Evolutionary conservation across 1,139 yeast species (phyloP).

Genomic region (Geotrichum carabidarum): DNA sequence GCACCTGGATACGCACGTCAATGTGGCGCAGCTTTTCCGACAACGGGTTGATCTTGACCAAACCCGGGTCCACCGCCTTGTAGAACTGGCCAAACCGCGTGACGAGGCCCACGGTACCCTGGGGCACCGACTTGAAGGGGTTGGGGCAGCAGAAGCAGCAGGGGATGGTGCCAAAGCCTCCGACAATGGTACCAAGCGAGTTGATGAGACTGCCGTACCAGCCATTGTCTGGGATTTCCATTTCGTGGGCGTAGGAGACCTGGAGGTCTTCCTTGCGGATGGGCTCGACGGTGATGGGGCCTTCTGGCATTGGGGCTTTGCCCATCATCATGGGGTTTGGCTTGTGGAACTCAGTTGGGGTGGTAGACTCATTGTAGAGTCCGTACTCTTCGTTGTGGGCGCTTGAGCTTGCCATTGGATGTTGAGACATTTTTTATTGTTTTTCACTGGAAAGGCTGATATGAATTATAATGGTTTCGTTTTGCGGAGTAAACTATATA

Average conservation of each 20-base stretch:
- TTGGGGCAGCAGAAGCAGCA: conserved; percentile 55
- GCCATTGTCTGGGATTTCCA: conserved; percentile 37
- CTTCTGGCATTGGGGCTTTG: conserved; percentile 9
- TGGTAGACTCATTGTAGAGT: conserved; percentile 13
- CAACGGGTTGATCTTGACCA: conserved; percentile 59
- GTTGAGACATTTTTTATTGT: neutral
- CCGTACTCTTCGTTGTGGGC: conserved; percentile 20
- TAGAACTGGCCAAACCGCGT: conserved; percentile 66
- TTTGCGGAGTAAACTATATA: neutral
- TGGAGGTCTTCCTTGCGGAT: conserved; percentile 36
- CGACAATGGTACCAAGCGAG: conserved; percentile 47
- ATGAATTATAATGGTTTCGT: neutral
- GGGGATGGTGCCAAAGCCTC: conserved; percentile 53
- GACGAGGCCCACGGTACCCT: conserved; percentile 67
- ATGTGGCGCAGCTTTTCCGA: conserved; percentile 54
- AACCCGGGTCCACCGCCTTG: conserved; percentile 66
- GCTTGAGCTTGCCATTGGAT: neutral
- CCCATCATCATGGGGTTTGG: neutral
- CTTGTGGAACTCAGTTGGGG: neutral
- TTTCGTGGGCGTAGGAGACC: conserved; percentile 38
- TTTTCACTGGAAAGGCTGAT: neutral
- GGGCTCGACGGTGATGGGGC: conserved; percentile 34
- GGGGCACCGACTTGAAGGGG: conserved; percentile 58
- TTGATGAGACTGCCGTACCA: conserved; percentile 44
- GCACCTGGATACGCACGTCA: conserved; percentile 54